phyloP scores from a whole-genome alignment of 768 basidiomycete genomes.

The Lactarius evosmus region DNA sequence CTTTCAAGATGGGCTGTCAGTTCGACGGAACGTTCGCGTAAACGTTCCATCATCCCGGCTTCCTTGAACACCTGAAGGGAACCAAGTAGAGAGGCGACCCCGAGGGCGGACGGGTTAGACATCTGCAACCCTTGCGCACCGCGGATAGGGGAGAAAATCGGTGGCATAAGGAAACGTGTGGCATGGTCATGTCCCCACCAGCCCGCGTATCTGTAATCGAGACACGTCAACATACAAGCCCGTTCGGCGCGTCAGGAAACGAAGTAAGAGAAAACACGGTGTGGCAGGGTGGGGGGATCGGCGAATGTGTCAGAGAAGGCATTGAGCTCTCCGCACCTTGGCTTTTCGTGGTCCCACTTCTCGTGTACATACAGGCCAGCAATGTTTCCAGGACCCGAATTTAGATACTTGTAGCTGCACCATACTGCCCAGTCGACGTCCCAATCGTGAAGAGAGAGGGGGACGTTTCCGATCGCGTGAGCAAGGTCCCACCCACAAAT shows the following conservation, averaged over 20 bases:
- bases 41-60: slow-evolving; percentile 66
- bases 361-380: slow-evolving; percentile 90
- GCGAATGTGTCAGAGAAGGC: slow-evolving; percentile 4
- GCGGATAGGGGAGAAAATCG: slow-evolving; percentile 73
- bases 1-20: slow-evolving; percentile 72
- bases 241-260: neutral
- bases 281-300: slow-evolving; percentile 9
- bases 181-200: slow-evolving; percentile 96
- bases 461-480: slow-evolving; percentile 93
- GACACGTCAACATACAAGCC: slow-evolving; percentile 19
- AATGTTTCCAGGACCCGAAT: slow-evolving; percentile 95
- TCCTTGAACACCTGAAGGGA: slow-evolving; percentile 77
- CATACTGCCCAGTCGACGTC: slow-evolving; percentile 95
- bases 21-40: slow-evolving; percentile 65
- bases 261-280: slow-evolving; percentile 9
- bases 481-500: slow-evolving; percentile 96
- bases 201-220: slow-evolving; percentile 66
- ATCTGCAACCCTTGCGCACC: slow-evolving; percentile 97
- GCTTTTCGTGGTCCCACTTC: slow-evolving; percentile 64
- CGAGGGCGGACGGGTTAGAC: slow-evolving; percentile 87
- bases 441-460: slow-evolving; percentile 88
- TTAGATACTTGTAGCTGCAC: slow-evolving; percentile 98
- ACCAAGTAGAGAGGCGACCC: slow-evolving; percentile 76
- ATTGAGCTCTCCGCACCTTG: slow-evolving; percentile 50
- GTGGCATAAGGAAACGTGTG: slow-evolving; percentile 90